Base-by-base conservation (phyloP, 805 yeast genomes). In the Yarrowia alimentaria region DNA sequence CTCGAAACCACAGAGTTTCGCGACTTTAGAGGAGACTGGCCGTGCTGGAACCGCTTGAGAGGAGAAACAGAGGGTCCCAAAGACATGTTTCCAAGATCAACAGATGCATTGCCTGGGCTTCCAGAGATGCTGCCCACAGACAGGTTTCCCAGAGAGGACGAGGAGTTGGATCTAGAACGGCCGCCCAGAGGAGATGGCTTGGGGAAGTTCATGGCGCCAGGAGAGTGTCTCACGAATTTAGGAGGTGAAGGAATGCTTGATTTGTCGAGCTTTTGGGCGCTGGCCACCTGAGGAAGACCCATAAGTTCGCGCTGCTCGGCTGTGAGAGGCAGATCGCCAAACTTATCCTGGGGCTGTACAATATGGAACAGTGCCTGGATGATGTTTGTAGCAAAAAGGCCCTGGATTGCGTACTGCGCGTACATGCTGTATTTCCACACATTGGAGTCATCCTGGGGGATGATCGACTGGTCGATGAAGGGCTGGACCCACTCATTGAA, bases 261-360 rank as follows among this genome's bases (percentile, higher is more conserved):
- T 6, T 51, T 54, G 6, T 61, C 55, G 6, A 61, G 52, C 2
- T 54, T 62, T n/a, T n/a, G n/a, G n/a, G n/a, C n/a, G n/a, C n/a
- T n/a, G n/a, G n/a, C n/a, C n/a, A n/a, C n/a, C n/a, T n/a, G n/a
- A 5, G 65, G 64, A 33, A 61, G 50, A 2, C 68, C 55, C 56
- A 63, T 32, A 52, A 58, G 55, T 56, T 62, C 52, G 55, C 61
- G 51, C 56, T 60, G 64, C 13, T 51, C 55, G 42, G 56, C 53
- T 19, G 62, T 57, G 17, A 61, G 16, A 2, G 64, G 61, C 28
- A 43, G 54, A 50, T 62, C 65, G 12, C 62, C 53, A 52, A 56
- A 58, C 18, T 58, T 53, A 21, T 58, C 60, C 19, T 47, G 51
- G 2, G 59, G 55, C 19, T 35, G 38, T 3, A 51, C 24, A 19